Evolutionary conservation across 2,329 filamentous ascomycete species (phyloP).

Genomic region (Cucurbitaria berberidis): DNA sequence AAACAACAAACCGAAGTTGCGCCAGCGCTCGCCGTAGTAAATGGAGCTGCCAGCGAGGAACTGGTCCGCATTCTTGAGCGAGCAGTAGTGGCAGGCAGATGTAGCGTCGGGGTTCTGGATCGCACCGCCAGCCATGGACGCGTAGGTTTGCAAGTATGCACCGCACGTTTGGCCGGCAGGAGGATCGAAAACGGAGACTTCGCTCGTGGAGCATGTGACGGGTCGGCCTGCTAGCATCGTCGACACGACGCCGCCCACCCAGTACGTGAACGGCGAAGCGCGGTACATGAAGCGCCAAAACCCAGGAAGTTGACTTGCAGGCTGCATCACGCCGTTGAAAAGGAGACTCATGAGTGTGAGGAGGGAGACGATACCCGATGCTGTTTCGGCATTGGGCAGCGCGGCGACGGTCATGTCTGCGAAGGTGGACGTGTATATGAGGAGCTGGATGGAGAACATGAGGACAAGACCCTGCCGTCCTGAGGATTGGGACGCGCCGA

Average conservation of each 20-base stretch:
- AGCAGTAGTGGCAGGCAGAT: slow-evolving; percentile 58
- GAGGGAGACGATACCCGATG: slow-evolving; percentile 65
- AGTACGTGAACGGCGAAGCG: slow-evolving; percentile 71
- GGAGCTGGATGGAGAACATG: slow-evolving; percentile 68
- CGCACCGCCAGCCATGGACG: slow-evolving; percentile 45
- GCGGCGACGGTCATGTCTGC: slow-evolving; percentile 76
- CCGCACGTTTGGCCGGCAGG: slow-evolving; percentile 51
- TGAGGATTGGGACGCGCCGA: slow-evolving; percentile 49
- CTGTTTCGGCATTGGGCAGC: slow-evolving; percentile 71
- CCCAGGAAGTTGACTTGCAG: slow-evolving; percentile 63
- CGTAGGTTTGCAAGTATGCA: slow-evolving; percentile 54
- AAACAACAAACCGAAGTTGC: slow-evolving; percentile 73
- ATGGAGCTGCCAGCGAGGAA: slow-evolving; percentile 54
- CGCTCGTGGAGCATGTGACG: slow-evolving; percentile 55
- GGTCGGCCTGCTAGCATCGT: slow-evolving; percentile 52
- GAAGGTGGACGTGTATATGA: slow-evolving; percentile 75
- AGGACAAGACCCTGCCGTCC: slow-evolving; percentile 65
- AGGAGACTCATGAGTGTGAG: slow-evolving; percentile 61
- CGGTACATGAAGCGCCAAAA: slow-evolving; percentile 84
- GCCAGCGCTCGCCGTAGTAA: slow-evolving; percentile 62
- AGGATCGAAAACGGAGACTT: slow-evolving; percentile 53
- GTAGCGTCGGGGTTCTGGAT: slow-evolving; percentile 55
- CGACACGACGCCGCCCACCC: slow-evolving; percentile 51
- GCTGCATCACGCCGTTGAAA: slow-evolving; percentile 64
- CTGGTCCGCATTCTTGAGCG: slow-evolving; percentile 53